Conservation (phyloP, 345 rosid genomes). For the Populus simonii region DNA sequence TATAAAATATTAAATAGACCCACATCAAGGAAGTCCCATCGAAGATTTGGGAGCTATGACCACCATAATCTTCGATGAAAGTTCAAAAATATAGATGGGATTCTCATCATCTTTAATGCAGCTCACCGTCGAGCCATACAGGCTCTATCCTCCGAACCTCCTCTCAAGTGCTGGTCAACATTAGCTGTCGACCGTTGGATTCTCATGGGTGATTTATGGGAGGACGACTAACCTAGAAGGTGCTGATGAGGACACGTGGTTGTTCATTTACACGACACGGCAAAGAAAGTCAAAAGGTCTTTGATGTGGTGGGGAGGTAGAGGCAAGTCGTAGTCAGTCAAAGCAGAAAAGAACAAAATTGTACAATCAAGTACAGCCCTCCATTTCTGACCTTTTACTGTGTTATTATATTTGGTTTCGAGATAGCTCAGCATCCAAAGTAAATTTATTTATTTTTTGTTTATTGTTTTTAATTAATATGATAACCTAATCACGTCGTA, state of each 20-base stretch:
- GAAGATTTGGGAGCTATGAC: too few species aligned
- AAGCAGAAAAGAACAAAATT: neutral
- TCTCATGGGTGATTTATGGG: neutral
- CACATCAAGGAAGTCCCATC: too few species aligned
- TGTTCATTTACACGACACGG: neutral
- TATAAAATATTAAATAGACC: too few species aligned
- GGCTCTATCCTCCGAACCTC: neutral
- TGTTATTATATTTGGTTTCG: too few species aligned
- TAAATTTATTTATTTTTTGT: too few species aligned
- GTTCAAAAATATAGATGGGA: too few species aligned
- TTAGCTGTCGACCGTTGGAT: neutral
- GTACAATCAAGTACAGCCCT: constrained; percentile 1
- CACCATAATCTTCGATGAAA: too few species aligned
- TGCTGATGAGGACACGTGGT: neutral
- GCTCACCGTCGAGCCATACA: neutral
- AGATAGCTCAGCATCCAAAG: too few species aligned
- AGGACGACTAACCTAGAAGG: neutral
- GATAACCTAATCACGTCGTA: too few species aligned
- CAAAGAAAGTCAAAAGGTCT: neutral
- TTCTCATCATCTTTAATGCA: neutral
- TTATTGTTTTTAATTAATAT: too few species aligned
- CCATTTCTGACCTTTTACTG: neutral
- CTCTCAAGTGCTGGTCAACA: neutral
- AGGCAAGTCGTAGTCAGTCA: neutral
- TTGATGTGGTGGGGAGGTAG: neutral